These are phyloP conservation scores for Penicillium antarcticum DNA, from an alignment of 495 filamentous ascomycete species.

Conservation along the genomic window DNA sequence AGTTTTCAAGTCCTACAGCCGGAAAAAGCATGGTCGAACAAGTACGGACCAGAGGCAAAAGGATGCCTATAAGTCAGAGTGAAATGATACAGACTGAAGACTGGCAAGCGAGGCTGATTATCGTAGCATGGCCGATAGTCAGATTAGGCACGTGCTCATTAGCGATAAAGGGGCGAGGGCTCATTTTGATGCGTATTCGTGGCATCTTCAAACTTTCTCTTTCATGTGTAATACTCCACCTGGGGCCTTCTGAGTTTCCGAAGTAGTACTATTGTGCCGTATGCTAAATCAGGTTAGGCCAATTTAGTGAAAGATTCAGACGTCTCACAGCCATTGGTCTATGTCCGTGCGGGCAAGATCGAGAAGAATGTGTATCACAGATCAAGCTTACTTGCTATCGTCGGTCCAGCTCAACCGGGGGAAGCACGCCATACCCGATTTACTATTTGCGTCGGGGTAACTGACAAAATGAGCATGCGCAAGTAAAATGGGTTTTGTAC, in stretches of 20 bases:
- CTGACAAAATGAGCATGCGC: neutral
- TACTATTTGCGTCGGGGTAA: neutral
- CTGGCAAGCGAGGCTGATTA: neutral
- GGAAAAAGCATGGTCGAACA: slow-evolving; percentile 1
- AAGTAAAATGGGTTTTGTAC: neutral
- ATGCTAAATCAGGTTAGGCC: neutral
- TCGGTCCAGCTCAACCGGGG: neutral
- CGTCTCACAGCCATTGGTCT: too few relatives aligned
- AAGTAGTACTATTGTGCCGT: neutral
- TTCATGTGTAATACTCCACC: neutral
- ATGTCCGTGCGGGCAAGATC: too few relatives aligned
- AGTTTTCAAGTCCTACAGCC: neutral
- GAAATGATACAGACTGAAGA: neutral
- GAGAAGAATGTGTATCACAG: neutral
- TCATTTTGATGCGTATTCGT: neutral
- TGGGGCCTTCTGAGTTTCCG: neutral
- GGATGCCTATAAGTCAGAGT: slow-evolving; percentile 1
- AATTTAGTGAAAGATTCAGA: neutral
- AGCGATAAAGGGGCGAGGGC: neutral
- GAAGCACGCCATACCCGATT: neutral
- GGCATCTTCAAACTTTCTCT: neutral
- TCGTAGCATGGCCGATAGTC: neutral
- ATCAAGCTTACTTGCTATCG: neutral
- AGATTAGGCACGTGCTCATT: neutral
- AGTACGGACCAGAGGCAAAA: neutral